Conservation (phyloP, 768 basidiomycete species). For the Thelephora aurantiotincta region DNA sequence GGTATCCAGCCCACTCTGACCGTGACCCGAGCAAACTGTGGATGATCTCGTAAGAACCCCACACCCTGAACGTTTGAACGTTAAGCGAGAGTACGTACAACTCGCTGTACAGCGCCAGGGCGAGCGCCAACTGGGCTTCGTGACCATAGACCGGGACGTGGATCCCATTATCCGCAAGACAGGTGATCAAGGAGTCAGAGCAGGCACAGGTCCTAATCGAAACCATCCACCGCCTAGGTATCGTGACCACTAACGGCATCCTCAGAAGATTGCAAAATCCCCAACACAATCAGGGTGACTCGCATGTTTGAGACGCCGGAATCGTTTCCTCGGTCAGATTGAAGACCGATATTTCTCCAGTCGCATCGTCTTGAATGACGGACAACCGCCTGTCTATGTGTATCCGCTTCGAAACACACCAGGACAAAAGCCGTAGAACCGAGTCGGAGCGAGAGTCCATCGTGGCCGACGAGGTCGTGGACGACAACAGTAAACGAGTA, state of each 20-base stretch:
- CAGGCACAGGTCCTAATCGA: constrained; percentile 44
- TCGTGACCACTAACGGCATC: constrained; percentile 38
- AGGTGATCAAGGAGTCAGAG: constrained; percentile 11
- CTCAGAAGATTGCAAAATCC: neutral
- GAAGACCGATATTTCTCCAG: neutral
- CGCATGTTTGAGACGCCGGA: neutral
- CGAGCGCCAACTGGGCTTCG: constrained; percentile 43
- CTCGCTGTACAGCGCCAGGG: constrained; percentile 52
- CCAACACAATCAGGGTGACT: neutral
- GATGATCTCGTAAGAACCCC: constrained; percentile 4
- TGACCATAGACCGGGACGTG: constrained; percentile 36
- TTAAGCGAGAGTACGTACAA: constrained; percentile 28
- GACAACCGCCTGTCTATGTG: neutral
- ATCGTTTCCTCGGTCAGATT: neutral
- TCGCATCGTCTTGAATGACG: neutral
- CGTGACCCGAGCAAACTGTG: constrained; percentile 16
- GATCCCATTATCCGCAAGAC: constrained; percentile 1
- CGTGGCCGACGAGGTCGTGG: neutral
- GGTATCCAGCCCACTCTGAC: constrained; percentile 53
- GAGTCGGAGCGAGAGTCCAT: neutral
- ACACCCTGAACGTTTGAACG: neutral
- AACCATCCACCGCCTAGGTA: constrained; percentile 48
- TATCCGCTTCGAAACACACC: neutral
- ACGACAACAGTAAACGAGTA: neutral
- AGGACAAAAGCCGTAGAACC: neutral